Conservation (phyloP, 768 basidiomycete genomes). For the Mycena polygramma region DNA sequence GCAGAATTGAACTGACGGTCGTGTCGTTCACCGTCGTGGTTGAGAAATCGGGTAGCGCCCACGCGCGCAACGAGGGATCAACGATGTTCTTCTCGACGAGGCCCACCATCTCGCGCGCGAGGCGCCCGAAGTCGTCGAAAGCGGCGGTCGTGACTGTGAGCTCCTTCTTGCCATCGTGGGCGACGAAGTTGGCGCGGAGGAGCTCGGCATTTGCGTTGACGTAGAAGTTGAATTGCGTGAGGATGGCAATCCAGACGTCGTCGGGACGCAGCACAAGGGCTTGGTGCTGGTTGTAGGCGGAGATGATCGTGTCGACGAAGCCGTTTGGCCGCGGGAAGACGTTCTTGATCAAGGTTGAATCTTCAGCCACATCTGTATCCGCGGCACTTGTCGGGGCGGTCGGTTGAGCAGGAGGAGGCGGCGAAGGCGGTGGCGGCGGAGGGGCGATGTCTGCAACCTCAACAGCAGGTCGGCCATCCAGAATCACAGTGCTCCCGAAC, state of each 20-base stretch:
- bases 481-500: background rate
- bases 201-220: slow-evolving; percentile 52
- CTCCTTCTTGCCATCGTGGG: slow-evolving; percentile 41
- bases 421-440: no score
- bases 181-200: slow-evolving; percentile 47
- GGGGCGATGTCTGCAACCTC: background rate
- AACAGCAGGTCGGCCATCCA: background rate
- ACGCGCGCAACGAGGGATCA: slow-evolving; percentile 47
- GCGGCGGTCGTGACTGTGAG: slow-evolving; percentile 32
- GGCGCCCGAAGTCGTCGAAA: slow-evolving; percentile 39
- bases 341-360: background rate
- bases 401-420: background rate
- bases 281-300: slow-evolving; percentile 44
- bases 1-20: slow-evolving; percentile 51
- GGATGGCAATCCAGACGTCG: slow-evolving; percentile 54
- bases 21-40: slow-evolving; percentile 59
- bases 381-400: background rate
- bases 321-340: slow-evolving; percentile 30
- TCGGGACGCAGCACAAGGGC: slow-evolving; percentile 54
- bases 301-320: slow-evolving; percentile 42
- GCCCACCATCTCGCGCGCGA: slow-evolving; percentile 27
- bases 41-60: slow-evolving; percentile 58
- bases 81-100: slow-evolving; percentile 16
- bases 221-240: slow-evolving; percentile 48
- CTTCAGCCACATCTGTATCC: background rate